Percentiles rank a stretch among this genome's conserved stretches.
These are phyloP conservation scores for Podochytrium sp. DNA, from an alignment of 192 early-diverging fungal genomes.

Conservation along the genomic window DNA sequence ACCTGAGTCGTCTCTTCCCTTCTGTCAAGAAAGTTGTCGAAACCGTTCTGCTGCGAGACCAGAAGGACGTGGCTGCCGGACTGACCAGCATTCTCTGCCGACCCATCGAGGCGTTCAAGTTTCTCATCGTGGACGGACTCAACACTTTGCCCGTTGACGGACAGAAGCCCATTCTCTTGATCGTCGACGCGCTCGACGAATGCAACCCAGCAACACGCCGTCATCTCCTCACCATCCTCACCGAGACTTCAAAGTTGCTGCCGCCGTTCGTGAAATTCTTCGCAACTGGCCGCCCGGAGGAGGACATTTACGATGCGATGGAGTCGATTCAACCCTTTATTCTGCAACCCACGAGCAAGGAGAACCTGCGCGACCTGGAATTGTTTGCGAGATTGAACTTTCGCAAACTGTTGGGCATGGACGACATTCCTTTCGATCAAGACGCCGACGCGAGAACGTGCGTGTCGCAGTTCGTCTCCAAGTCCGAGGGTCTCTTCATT, in stretches of 20 bases:
- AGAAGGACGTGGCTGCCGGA: background rate
- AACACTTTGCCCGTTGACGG: background rate
- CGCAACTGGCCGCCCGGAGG: constrained; percentile 24
- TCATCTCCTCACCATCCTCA: constrained; percentile 8
- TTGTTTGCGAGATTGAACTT: background rate
- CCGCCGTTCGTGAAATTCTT: constrained; percentile 28
- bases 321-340: background rate
- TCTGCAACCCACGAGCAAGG: background rate
- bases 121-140: constrained; percentile 1
- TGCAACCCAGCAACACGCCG: background rate
- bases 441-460: background rate
- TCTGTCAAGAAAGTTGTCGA: background rate
- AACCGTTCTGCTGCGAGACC: background rate
- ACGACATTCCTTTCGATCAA: background rate
- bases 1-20: background rate
- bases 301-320: constrained; percentile 27
- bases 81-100: background rate
- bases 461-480: background rate
- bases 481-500: constrained; percentile 32
- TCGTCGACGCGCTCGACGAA: constrained; percentile 35
- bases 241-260: background rate
- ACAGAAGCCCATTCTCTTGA: constrained; percentile 15
- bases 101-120: background rate
- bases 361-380: constrained; percentile 9
- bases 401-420: background rate